These are phyloP conservation scores for Wickerhamiella musiphila DNA, from an alignment of 805 yeast species.

Conservation along the genomic window DNA sequence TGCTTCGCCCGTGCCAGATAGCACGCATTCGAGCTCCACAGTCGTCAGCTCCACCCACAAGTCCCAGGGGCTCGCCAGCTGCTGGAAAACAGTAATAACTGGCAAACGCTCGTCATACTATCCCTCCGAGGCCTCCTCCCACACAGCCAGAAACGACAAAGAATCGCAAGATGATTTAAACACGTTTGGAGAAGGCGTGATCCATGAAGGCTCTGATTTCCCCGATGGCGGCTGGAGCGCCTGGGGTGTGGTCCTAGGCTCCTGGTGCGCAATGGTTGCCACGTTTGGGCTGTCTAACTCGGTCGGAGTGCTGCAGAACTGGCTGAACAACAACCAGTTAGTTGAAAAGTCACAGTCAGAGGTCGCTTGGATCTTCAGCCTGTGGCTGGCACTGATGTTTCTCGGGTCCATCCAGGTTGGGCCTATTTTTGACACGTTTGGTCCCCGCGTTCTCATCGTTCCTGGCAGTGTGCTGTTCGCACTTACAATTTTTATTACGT, in stretches of 20 bases:
- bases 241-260: slow-evolving; percentile 37
- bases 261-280: slow-evolving; percentile 38
- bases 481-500: slow-evolving; percentile 34
- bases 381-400: slow-evolving; percentile 23
- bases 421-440: slow-evolving; percentile 42
- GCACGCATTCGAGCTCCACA: too few species aligned
- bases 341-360: slow-evolving; percentile 28
- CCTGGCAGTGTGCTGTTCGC: slow-evolving; percentile 30
- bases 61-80: too few species aligned
- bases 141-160: too few species aligned
- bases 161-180: too few species aligned
- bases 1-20: too few species aligned
- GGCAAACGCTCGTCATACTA: too few species aligned
- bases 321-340: slow-evolving; percentile 37
- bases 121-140: too few species aligned
- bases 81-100: too few species aligned
- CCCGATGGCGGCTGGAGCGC: slow-evolving; percentile 42
- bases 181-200: too few species aligned
- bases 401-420: slow-evolving; percentile 32
- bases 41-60: too few species aligned
- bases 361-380: slow-evolving; percentile 51
- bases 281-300: slow-evolving; percentile 51
- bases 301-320: slow-evolving; percentile 51
- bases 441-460: slow-evolving; percentile 30
- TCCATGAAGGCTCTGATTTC: too few species aligned